phyloP scores from a whole-genome alignment of 441 rosid species.

The Sinapis alba region DNA sequence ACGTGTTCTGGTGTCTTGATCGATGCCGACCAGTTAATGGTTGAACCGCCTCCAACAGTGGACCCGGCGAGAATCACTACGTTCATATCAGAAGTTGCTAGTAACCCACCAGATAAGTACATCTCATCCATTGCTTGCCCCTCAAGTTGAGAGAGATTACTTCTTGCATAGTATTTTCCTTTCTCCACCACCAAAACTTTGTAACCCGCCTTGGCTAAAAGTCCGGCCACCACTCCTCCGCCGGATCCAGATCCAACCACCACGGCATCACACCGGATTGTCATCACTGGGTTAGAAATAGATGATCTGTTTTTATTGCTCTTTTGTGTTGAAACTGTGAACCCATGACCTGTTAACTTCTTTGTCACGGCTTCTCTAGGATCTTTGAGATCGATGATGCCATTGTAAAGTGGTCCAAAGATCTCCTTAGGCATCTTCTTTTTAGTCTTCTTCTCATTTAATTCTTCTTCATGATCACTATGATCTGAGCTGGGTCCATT shows the following conservation, averaged over 20 bases:
- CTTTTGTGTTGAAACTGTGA: conserved; percentile 42
- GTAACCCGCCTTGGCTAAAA: conserved; percentile 73
- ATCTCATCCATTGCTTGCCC: conserved; percentile 78
- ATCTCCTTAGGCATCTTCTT: conserved; percentile 35
- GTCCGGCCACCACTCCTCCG: conserved; percentile 83
- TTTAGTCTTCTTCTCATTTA: conserved; percentile 9
- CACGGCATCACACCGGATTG: conserved; percentile 69
- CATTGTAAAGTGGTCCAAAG: conserved; percentile 64
- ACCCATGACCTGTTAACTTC: conserved; percentile 47
- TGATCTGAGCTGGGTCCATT: conserved; percentile 63
- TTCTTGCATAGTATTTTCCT: conserved; percentile 72
- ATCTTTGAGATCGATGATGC: conserved; percentile 49
- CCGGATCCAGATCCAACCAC: conserved; percentile 89
- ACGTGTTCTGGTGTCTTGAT: conserved; percentile 72
- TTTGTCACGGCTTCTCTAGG: conserved; percentile 48
- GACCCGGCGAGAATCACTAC: conserved; percentile 70
- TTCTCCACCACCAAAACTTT: conserved; percentile 79
- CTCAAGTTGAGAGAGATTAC: conserved; percentile 68
- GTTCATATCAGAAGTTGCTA: conserved; percentile 68
- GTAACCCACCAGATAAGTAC: conserved; percentile 63
- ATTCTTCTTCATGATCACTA: conserved; percentile 4
- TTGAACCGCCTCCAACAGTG: conserved; percentile 85
- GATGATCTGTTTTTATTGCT: conserved; percentile 11
- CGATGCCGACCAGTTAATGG: conserved; percentile 89
- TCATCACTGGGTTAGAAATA: conserved; percentile 44